phyloP scores from a whole-genome alignment of 2,329 filamentous ascomycete species.

The Penicillium sp. region DNA sequence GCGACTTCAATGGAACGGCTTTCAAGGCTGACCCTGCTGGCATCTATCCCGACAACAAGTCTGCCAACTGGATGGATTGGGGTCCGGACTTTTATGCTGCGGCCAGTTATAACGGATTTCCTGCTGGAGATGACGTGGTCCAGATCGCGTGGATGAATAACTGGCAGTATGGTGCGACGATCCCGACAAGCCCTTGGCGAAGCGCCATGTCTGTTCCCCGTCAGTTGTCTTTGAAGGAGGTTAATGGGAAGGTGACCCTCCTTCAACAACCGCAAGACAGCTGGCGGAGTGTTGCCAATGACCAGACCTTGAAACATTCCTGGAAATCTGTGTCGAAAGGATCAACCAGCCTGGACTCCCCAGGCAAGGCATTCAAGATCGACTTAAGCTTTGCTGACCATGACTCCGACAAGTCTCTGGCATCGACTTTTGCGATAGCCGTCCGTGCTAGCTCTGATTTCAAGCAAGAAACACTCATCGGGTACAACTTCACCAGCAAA shows the following conservation, averaged over 20 bases:
- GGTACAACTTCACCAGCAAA: slow-evolving; percentile 27
- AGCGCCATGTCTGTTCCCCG: slow-evolving; percentile 30
- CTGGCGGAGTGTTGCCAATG: slow-evolving; percentile 8
- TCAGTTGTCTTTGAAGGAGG: slow-evolving; percentile 20
- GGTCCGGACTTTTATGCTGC: slow-evolving; percentile 34
- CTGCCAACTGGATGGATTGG: slow-evolving; percentile 31
- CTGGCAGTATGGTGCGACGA: slow-evolving; percentile 27
- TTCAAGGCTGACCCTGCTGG: slow-evolving; percentile 24
- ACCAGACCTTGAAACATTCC: background rate
- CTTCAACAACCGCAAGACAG: slow-evolving; percentile 17
- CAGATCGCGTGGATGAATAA: slow-evolving; percentile 33
- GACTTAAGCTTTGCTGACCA: slow-evolving; percentile 20
- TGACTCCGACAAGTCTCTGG: background rate
- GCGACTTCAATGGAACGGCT: slow-evolving; percentile 26
- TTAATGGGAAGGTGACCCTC: slow-evolving; percentile 12
- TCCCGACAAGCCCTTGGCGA: slow-evolving; percentile 29
- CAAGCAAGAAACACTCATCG: slow-evolving; percentile 25
- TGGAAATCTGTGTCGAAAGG: slow-evolving; percentile 13
- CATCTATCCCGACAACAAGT: slow-evolving; percentile 13
- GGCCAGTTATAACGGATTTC: slow-evolving; percentile 22
- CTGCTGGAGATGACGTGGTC: slow-evolving; percentile 13
- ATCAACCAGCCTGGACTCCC: slow-evolving; percentile 11
- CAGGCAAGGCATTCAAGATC: slow-evolving; percentile 21
- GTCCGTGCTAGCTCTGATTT: slow-evolving; percentile 20
- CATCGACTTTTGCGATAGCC: slow-evolving; percentile 21